These are phyloP conservation scores for Trypanosoma scelopori DNA, from an alignment of 208 protist species.

Conservation along the genomic window DNA sequence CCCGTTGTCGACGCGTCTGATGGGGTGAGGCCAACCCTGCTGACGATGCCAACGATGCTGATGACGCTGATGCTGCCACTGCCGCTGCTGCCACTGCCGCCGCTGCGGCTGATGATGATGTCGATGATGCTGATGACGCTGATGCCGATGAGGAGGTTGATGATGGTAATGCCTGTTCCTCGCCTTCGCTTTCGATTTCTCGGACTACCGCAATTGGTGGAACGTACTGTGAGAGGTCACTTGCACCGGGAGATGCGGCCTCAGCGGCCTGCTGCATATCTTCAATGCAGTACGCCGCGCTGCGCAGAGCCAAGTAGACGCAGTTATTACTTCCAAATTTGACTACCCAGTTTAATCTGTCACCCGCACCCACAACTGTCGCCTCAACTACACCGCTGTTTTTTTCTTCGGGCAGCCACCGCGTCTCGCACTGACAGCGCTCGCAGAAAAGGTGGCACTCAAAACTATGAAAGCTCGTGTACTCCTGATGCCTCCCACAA, in stretches of 20 bases:
- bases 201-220: conserved; percentile 28
- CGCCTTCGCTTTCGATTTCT: not conserved
- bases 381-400: conserved; percentile 51
- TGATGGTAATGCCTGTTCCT: not conserved
- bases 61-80: not conserved
- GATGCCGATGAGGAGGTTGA: not conserved
- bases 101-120: not conserved
- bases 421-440: conserved; percentile 43
- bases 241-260: conserved; percentile 25
- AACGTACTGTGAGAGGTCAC: conserved; percentile 42
- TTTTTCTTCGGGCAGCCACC: conserved; percentile 64
- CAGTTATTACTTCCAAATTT: conserved; percentile 41
- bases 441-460: conserved; percentile 45
- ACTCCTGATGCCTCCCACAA: conserved; percentile 44
- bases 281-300: conserved; percentile 46
- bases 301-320: conserved; percentile 33
- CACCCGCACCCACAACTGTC: conserved; percentile 54
- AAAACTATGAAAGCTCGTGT: conserved; percentile 49
- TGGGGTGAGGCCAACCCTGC: not conserved
- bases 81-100: not conserved
- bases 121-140: not conserved
- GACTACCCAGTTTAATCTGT: conserved; percentile 48
- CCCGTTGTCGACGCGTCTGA: not conserved
- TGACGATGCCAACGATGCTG: not conserved
- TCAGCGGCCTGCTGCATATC: conserved; percentile 36